Evolutionary conservation across 2,329 filamentous ascomycete species (phyloP).

Genomic region (Talaromyces sp.): DNA sequence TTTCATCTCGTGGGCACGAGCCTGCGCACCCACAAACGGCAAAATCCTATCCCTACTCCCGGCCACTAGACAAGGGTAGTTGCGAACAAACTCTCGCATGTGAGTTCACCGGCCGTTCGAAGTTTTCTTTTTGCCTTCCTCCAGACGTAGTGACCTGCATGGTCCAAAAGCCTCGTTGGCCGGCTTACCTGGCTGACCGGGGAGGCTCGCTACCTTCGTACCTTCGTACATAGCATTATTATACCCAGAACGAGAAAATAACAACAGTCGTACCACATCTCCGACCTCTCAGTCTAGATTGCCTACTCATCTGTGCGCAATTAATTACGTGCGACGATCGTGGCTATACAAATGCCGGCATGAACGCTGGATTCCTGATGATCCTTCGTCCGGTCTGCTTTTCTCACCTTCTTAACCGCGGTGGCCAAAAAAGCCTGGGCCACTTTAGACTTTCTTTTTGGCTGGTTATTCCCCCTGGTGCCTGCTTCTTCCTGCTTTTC

Average conservation of each 20-base stretch:
- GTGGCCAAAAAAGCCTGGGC: not conserved
- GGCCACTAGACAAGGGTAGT: not conserved
- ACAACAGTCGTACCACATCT: not conserved
- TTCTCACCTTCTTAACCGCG: not conserved
- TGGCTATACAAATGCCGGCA: not conserved
- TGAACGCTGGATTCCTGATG: not conserved
- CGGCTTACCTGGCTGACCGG: not conserved
- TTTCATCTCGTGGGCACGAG: not conserved
- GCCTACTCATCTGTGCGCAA: not conserved
- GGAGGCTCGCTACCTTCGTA: not conserved
- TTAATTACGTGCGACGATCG: not conserved
- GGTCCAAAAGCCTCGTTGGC: not conserved
- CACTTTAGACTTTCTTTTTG: not conserved
- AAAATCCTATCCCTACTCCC: not conserved
- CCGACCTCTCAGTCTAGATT: not conserved
- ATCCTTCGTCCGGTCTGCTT: not conserved
- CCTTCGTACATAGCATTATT: not conserved
- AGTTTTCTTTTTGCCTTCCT: not conserved
- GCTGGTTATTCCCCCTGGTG: not conserved
- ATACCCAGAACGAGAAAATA: not conserved
- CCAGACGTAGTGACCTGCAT: not conserved
- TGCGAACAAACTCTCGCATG: not conserved
- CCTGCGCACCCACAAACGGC: not conserved
- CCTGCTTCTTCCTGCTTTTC: not conserved
- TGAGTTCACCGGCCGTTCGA: not conserved